Conservation (phyloP, 306 rosid genomes). For the Acmispon strigosus region DNA sequence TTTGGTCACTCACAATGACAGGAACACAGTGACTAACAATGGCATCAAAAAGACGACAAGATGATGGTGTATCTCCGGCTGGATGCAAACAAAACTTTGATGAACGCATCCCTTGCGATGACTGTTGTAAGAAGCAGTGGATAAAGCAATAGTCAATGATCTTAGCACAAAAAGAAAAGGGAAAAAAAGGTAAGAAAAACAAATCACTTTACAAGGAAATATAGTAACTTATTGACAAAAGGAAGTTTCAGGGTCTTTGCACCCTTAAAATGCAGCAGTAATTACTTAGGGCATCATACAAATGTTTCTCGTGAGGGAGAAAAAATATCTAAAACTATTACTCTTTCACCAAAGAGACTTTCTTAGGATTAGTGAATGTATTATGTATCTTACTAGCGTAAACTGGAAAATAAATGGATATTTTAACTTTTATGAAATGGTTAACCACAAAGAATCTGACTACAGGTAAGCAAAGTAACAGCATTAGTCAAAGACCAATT, state of each 20-base stretch:
- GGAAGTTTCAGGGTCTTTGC: conserved; percentile 14
- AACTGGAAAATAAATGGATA: background rate
- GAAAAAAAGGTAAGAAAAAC: background rate
- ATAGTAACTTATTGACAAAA: background rate
- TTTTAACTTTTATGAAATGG: background rate
- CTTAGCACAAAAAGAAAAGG: background rate
- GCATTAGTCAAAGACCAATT: background rate
- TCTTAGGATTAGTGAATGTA: background rate
- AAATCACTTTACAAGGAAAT: background rate
- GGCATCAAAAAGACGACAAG: conserved; percentile 97
- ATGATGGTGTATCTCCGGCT: conserved; percentile 97
- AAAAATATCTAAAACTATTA: background rate
- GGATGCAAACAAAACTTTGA: conserved; percentile 96
- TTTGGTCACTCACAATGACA: conserved; percentile 88
- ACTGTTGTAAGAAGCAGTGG: conserved; percentile 43
- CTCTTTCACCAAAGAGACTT: background rate
- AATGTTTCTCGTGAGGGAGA: background rate
- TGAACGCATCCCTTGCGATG: conserved; percentile 77
- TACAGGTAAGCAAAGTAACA: background rate
- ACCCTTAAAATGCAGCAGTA: conserved; percentile 9
- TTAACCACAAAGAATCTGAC: background rate
- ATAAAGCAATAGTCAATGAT: conserved; percentile 25
- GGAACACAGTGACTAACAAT: conserved; percentile 97
- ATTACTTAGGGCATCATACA: background rate
- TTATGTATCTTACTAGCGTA: background rate